A percentile compares a stretch with the other conserved stretches of the same genome.
phyloP scores from a whole-genome alignment of 352 stramenopile genomes.

The Pilasporangium apinafurcum region DNA sequence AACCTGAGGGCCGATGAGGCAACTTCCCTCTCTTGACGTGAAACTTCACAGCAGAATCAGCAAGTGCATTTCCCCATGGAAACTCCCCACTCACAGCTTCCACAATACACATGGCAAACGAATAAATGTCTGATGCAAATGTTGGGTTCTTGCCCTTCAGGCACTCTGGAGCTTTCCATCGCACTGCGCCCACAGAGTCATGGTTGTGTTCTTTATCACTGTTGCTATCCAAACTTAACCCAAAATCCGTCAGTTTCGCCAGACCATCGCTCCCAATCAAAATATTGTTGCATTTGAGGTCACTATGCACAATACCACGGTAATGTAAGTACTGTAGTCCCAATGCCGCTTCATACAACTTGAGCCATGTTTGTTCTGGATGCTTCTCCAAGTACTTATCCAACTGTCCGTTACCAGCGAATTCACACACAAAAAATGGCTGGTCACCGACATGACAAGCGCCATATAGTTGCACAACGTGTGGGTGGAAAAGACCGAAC shows the following conservation, averaged over 20 bases:
- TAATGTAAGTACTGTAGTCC: slow-evolving; percentile 1
- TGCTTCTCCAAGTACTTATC: neutral
- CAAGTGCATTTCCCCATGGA: neutral
- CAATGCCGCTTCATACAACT: neutral
- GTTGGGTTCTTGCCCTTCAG: neutral
- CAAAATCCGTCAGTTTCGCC: slow-evolving; percentile 6
- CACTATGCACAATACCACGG: slow-evolving; percentile 1
- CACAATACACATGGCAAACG: slow-evolving; percentile 4
- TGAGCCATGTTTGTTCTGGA: too few relatives aligned
- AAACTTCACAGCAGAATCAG: neutral
- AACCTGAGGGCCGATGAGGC: neutral
- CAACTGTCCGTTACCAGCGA: neutral
- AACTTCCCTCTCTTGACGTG: neutral
- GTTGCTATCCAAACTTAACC: slow-evolving; percentile 2
- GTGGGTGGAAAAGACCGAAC: slow-evolving; percentile 4
- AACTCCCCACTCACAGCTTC: neutral
- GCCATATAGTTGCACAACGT: slow-evolving; percentile 9
- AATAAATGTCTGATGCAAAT: slow-evolving; percentile 1
- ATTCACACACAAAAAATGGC: slow-evolving; percentile 3
- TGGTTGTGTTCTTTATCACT: neutral
- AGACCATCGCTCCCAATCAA: neutral
- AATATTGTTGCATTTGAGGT: slow-evolving; percentile 5
- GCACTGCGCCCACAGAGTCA: neutral
- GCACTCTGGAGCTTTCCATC: neutral
- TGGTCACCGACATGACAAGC: slow-evolving; percentile 5